Percentiles rank a stretch among this genome's conserved stretches.
These are phyloP conservation scores for Apiospora marii DNA, from an alignment of 2,329 filamentous ascomycete genomes.

Conservation along the genomic window DNA sequence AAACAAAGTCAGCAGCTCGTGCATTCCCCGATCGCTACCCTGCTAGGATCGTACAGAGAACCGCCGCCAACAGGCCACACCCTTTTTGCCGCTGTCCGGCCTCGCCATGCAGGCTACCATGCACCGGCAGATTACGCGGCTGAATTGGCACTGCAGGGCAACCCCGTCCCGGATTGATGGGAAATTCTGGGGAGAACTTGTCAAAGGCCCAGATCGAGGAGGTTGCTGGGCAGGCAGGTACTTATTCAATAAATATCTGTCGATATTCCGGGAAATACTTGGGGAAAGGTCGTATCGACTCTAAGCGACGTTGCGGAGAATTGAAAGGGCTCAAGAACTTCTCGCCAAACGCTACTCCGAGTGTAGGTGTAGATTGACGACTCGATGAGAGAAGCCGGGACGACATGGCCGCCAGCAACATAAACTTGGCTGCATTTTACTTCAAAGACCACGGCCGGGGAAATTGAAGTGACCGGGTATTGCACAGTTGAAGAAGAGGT, in stretches of 20 bases:
- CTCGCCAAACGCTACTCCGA: neutral
- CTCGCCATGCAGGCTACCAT: neutral
- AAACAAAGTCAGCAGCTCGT: neutral
- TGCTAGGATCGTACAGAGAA: neutral
- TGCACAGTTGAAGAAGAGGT: neutral
- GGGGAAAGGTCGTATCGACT: conserved; percentile 7
- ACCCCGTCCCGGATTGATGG: conserved; percentile 6
- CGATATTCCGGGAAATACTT: neutral
- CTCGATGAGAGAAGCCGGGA: neutral
- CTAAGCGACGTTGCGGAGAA: neutral
- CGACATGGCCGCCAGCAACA: too few relatives aligned
- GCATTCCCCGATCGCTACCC: neutral
- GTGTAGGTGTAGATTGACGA: neutral
- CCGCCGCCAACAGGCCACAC: neutral
- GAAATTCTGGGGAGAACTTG: neutral
- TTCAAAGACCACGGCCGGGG: neutral
- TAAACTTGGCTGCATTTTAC: neutral
- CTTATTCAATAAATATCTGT: conserved; percentile 9
- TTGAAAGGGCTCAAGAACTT: neutral
- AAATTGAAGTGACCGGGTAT: neutral
- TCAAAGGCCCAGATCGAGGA: neutral
- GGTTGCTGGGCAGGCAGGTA: neutral
- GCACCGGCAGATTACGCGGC: conserved; percentile 14
- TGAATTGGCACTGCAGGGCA: neutral
- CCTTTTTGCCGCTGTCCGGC: conserved; percentile 8